phyloP scores from a whole-genome alignment of 2,329 filamentous ascomycete genomes.

The Penicillium sumatraense region DNA sequence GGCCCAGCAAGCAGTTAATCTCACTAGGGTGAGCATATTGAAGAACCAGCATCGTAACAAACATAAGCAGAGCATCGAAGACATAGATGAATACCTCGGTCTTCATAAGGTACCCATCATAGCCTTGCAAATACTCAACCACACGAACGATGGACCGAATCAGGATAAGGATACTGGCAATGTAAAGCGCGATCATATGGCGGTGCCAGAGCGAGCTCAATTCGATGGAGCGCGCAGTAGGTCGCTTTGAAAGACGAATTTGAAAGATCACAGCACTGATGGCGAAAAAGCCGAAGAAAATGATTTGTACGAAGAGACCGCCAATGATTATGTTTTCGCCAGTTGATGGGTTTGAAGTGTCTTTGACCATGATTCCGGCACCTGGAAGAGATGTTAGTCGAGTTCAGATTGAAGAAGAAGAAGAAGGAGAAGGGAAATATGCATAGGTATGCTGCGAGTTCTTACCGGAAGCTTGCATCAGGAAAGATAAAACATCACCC shows the following conservation, averaged over 20 bases:
- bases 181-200: slow-evolving; percentile 39
- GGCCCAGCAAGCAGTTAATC: slow-evolving; percentile 28
- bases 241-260: slow-evolving; percentile 32
- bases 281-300: slow-evolving; percentile 37
- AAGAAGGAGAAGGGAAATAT: too few relatives aligned
- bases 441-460: too few relatives aligned
- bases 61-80: slow-evolving; percentile 39
- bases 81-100: slow-evolving; percentile 39
- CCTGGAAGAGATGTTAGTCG: slow-evolving; percentile 14
- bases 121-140: slow-evolving; percentile 36
- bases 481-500: slow-evolving; percentile 37
- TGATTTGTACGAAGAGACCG: slow-evolving; percentile 37
- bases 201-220: slow-evolving; percentile 37
- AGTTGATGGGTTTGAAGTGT: slow-evolving; percentile 15
- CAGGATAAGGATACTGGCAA: slow-evolving; percentile 32
- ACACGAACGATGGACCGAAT: slow-evolving; percentile 36
- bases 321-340: slow-evolving; percentile 36
- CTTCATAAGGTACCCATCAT: slow-evolving; percentile 34
- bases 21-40: slow-evolving; percentile 31
- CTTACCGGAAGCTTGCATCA: slow-evolving; percentile 37
- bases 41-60: slow-evolving; percentile 26
- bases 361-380: slow-evolving; percentile 31
- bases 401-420: neutral
- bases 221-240: slow-evolving; percentile 29
- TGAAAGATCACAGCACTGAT: slow-evolving; percentile 32